Evolutionary conservation across 129 eudicot species (phyloP).

Genomic region (Lactuca sativa): DNA sequence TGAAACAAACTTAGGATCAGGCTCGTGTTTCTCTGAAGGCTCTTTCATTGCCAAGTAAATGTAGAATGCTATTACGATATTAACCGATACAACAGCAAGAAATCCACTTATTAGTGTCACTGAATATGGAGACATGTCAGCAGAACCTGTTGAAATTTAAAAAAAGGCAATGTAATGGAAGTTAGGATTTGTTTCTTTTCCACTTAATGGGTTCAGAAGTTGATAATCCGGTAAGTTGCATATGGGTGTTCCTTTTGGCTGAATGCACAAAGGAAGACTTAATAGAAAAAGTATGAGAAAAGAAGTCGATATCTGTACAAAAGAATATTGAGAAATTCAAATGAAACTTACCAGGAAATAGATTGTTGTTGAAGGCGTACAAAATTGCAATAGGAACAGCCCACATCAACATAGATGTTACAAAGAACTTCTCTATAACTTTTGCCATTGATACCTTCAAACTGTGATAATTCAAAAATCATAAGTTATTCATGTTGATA

Average conservation of each 20-base stretch:
- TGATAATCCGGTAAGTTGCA: no score
- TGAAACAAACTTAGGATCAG: conserved; percentile 80
- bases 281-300: not conserved
- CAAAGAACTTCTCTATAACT: conserved; percentile 65
- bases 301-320: not conserved
- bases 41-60: conserved; percentile 81
- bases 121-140: conserved; percentile 56
- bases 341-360: conserved; percentile 61
- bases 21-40: conserved; percentile 67
- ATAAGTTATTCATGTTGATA: not conserved
- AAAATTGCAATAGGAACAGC: conserved; percentile 64
- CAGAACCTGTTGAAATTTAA: conserved; percentile 44
- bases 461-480: conserved; percentile 21
- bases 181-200: not conserved
- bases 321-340: not conserved
- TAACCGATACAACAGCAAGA: conserved; percentile 81
- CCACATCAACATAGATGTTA: conserved; percentile 88
- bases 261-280: no score
- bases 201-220: no score
- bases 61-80: conserved; percentile 70
- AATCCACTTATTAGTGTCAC: conserved; percentile 70
- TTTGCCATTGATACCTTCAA: conserved; percentile 38
- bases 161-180: not conserved
- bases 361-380: conserved; percentile 72
- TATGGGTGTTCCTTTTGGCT: no score